phyloP scores from a whole-genome alignment of 148 eudicot species.

The Limonium bicolor region DNA sequence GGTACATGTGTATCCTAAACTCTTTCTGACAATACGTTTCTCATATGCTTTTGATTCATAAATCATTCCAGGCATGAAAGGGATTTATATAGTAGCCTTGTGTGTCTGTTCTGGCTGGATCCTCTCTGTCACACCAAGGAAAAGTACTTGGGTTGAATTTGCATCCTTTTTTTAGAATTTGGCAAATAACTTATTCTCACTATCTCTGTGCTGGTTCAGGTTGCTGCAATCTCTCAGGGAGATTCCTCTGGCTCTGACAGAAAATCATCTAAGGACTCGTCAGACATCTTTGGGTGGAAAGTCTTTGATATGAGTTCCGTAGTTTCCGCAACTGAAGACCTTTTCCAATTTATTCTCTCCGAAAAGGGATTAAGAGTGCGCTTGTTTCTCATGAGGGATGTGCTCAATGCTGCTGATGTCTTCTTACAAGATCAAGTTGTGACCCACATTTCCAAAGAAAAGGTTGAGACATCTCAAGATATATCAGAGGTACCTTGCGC shows the following conservation, averaged over 20 bases:
- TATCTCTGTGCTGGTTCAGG: conserved; percentile 25
- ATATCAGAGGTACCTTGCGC: conserved; percentile 39
- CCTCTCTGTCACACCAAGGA: no score
- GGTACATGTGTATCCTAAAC: no score
- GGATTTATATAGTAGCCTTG: no score
- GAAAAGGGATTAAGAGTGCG: conserved; percentile 82
- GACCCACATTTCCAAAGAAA: conserved; percentile 16
- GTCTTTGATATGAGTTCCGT: conserved; percentile 71
- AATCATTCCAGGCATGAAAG: no score
- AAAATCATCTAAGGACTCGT: conserved; percentile 21
- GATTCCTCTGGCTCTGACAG: conserved; percentile 44
- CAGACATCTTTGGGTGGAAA: conserved; percentile 57
- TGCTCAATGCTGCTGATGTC: conserved; percentile 59
- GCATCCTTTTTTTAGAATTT: background rate
- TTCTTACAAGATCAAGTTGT: conserved; percentile 48
- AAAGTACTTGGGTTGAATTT: background rate
- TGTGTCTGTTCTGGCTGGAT: no score
- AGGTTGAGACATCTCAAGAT: conserved; percentile 9
- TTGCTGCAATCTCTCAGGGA: conserved; percentile 83
- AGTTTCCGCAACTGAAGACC: conserved; percentile 90
- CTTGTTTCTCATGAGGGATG: conserved; percentile 55
- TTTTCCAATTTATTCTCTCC: conserved; percentile 60
- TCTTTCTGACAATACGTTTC: no score
- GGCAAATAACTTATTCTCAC: background rate
- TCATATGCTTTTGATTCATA: no score